Conservation (phyloP, 768 basidiomycete genomes). For the Mycena capillaripes region DNA sequence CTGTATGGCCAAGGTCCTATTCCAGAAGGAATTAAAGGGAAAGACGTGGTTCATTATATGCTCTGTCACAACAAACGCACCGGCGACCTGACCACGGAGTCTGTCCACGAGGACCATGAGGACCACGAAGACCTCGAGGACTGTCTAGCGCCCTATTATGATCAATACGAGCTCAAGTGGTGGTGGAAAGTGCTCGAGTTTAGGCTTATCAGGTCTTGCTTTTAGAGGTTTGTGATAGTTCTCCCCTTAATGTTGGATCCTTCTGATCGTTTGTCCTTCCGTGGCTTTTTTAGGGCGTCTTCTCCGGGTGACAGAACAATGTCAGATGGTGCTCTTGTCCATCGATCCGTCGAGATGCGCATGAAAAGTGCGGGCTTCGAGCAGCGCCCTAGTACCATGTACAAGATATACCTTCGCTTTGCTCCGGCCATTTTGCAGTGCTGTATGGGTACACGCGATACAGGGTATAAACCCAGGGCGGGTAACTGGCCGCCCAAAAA, state of each 20-base stretch:
- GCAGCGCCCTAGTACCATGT: conserved; percentile 44
- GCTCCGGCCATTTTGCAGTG: too few relatives aligned
- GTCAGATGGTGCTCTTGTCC: conserved; percentile 55
- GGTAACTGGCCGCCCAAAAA: conserved; percentile 7
- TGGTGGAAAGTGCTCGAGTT: conserved; percentile 75
- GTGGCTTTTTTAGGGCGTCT: conserved; percentile 17
- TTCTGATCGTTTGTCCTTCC: conserved; percentile 21
- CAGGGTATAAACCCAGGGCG: conserved; percentile 53
- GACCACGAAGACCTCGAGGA: conserved; percentile 69
- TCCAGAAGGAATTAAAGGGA: not conserved
- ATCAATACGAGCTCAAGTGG: conserved; percentile 56
- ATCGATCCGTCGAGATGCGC: conserved; percentile 65
- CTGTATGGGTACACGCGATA: too few relatives aligned
- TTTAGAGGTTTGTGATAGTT: conserved; percentile 34
- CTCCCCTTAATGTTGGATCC: conserved; percentile 4
- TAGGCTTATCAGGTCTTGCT: conserved; percentile 50
- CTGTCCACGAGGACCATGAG: conserved; percentile 51
- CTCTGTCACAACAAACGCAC: not conserved
- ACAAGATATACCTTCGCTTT: not conserved
- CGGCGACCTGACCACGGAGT: not conserved
- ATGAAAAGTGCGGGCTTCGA: conserved; percentile 57
- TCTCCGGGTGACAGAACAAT: not conserved
- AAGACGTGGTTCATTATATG: conserved; percentile 3
- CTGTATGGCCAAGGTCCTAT: conserved; percentile 4
- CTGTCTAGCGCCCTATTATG: conserved; percentile 60